These are phyloP conservation scores for Acanthamoeba culbertsoni DNA, from an alignment of 208 protist genomes.

Conservation along the genomic window DNA sequence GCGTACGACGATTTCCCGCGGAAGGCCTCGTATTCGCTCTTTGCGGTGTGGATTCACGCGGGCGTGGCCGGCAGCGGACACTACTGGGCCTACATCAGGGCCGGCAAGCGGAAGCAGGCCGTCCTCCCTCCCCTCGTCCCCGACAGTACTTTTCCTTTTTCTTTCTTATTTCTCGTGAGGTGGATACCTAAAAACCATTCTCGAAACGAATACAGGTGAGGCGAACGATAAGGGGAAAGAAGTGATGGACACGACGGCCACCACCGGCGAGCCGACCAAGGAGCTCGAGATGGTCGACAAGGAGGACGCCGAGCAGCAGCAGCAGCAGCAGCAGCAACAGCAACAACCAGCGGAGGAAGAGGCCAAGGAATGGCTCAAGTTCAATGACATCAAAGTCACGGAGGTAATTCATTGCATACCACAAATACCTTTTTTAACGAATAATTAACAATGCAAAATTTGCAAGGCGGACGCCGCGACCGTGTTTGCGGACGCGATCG, in stretches of 20 bases:
- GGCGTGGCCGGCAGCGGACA: slow-evolving; percentile 62
- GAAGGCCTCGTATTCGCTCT: slow-evolving; percentile 37
- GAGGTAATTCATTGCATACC: too few species aligned
- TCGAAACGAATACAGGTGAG: neutral
- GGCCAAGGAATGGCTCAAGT: slow-evolving; percentile 44
- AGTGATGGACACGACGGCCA: neutral
- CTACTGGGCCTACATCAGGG: slow-evolving; percentile 64
- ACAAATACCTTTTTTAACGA: too few species aligned
- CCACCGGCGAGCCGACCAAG: neutral
- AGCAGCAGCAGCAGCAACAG: too few species aligned
- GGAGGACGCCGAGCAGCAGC: neutral
- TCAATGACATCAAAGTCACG: slow-evolving; percentile 33
- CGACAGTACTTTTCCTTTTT: neutral
- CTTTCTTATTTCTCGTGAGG: neutral
- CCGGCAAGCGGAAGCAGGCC: neutral
- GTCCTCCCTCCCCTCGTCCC: neutral
- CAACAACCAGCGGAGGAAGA: too few species aligned
- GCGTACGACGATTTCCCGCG: slow-evolving; percentile 34
- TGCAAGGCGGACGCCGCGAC: neutral
- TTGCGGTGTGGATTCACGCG: slow-evolving; percentile 64
- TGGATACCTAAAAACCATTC: neutral
- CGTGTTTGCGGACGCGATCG: slow-evolving; percentile 10
- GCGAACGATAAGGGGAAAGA: neutral
- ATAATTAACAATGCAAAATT: neutral
- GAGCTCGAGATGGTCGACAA: neutral